Evolutionary conservation across 169 alveolate species (phyloP), one percentile per base, ranked within the genome.

Genomic region (Cryptosporidium baileyi): DNA sequence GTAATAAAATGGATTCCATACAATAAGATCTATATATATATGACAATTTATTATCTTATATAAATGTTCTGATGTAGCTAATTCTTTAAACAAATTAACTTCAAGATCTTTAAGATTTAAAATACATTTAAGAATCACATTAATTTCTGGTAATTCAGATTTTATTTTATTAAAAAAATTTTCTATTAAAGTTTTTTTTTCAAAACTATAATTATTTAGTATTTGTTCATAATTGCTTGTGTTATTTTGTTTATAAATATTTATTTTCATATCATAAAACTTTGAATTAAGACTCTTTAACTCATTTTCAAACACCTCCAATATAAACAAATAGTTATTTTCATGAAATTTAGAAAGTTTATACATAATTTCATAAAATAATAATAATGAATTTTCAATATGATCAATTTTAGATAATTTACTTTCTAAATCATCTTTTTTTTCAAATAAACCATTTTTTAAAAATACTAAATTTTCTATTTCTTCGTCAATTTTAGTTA

Each of bases 1-100:
- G 43, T 17, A 22, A 19, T 40, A 19, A 45, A 74, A 74, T 26
- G 85, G 85, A 13, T 74, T 67, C 85, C 85, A 74, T 13, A 41
- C 2, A 8, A 74, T 15, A 1, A 74, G 13, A 54, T 74, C 67
- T 3, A 36, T 32, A 52, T 74, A 54, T 36, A 74, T 17, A 51
- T 26, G 54, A 15, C 60, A 40, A 17, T 32, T 22, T 19, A 57
- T 17, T 54, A 74, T 74, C 30, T 54, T 51, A 32, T 36, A 52
- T 54, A 74, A 4, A 32, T 28, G 9, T 24, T 65, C 63, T 24
- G 22, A 15, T 30, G 13, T 57, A 57, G 34, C n/a, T 1, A 57
- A 13, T 57, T 57, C 26, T 4, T 1, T 5, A 13, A 19, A 57
- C 7, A 19, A 24, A 24, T 57, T 30, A 22, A 0, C 41, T 30